Evolutionary conservation across 2,329 filamentous ascomycete genomes (phyloP).

Genomic region (Periconia digitata): DNA sequence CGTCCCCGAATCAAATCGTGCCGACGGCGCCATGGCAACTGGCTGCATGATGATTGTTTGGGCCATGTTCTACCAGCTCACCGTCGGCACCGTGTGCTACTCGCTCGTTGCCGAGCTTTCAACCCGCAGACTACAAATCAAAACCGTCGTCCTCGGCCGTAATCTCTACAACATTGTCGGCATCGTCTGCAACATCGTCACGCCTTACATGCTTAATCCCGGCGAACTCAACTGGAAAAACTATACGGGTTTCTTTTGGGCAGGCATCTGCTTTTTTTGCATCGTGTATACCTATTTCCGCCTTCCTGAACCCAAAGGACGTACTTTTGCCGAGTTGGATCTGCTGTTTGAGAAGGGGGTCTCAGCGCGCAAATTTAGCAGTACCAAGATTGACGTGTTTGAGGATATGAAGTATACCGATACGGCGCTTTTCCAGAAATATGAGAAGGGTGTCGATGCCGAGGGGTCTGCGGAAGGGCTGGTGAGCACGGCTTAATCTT

Average conservation of each 20-base stretch:
- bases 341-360: slow-evolving; percentile 76
- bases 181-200: slow-evolving; percentile 79
- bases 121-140: slow-evolving; percentile 81
- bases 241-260: slow-evolving; percentile 87
- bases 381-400: slow-evolving; percentile 59
- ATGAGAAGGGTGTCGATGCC: slow-evolving; percentile 36
- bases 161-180: slow-evolving; percentile 76
- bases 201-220: slow-evolving; percentile 92
- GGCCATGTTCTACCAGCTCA: slow-evolving; percentile 71
- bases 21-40: slow-evolving; percentile 70
- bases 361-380: slow-evolving; percentile 71
- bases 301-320: slow-evolving; percentile 75
- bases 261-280: slow-evolving; percentile 76
- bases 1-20: slow-evolving; percentile 61
- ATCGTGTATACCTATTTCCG: slow-evolving; percentile 81
- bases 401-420: slow-evolving; percentile 28
- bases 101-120: slow-evolving; percentile 85
- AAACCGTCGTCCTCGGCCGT: slow-evolving; percentile 84
- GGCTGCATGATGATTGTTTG: slow-evolving; percentile 72
- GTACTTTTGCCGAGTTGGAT: slow-evolving; percentile 85
- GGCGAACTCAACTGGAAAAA: slow-evolving; percentile 85
- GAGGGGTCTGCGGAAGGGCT: background rate
- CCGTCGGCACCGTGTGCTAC: slow-evolving; percentile 87
- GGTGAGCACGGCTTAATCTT: too few relatives aligned
- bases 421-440: slow-evolving; percentile 32